Conservation (phyloP, 192 early-diverging fungal genomes). For the Rhizophagus clarus region DNA sequence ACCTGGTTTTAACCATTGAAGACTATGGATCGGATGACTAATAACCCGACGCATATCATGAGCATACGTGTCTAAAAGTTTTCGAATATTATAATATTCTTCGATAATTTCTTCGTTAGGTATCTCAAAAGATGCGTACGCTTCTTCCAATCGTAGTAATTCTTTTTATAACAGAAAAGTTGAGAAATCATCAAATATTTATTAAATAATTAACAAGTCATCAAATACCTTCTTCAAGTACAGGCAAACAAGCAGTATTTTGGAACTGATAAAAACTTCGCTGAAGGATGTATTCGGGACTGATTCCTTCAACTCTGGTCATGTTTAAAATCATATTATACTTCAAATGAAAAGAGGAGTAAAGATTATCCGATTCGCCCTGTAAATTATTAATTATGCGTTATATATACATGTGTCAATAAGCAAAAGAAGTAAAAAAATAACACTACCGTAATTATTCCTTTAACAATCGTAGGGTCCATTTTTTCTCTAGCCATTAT, state of each 20-base stretch:
- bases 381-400: constrained; percentile 1
- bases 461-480: constrained; percentile 88
- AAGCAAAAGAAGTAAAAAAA: not conserved
- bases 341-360: constrained; percentile 93
- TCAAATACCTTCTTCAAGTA: constrained; percentile 59
- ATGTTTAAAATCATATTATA: constrained; percentile 98
- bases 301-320: constrained; percentile 91
- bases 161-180: constrained; percentile 41
- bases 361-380: constrained; percentile 76
- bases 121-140: constrained; percentile 59
- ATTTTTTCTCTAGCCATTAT: constrained; percentile 96
- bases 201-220: not conserved
- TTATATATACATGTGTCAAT: not conserved
- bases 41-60: constrained; percentile 76
- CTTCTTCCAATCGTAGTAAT: constrained; percentile 52
- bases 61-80: constrained; percentile 66
- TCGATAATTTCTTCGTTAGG: constrained; percentile 71
- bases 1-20: constrained; percentile 87
- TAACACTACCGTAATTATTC: constrained; percentile 78
- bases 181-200: not conserved
- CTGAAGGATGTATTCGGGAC: constrained; percentile 90
- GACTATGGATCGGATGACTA: constrained; percentile 75
- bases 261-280: constrained; percentile 93
- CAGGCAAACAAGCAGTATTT: constrained; percentile 80
- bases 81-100: constrained; percentile 77